Base-by-base conservation (phyloP, 208 protist genomes). In the Wallacemonas sp. region DNA sequence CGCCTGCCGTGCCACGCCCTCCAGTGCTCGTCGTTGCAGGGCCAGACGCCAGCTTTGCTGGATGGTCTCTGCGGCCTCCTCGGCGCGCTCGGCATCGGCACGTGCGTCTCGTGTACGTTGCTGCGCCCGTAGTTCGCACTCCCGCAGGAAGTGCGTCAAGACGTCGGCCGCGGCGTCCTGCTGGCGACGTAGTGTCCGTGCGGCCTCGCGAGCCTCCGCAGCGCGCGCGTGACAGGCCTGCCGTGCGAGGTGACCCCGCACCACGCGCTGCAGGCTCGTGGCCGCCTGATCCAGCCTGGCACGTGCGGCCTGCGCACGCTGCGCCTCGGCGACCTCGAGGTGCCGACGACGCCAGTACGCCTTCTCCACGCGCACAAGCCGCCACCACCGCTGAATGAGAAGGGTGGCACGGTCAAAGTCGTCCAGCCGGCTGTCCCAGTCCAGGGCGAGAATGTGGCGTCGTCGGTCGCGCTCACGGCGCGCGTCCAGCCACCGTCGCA, bases 301-400 rank as follows among this genome's bases (percentile, higher is more conserved):
- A 22, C 71, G 63, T 37, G 53, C 54, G 37, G 34, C 53, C 39
- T 62, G 57, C 19, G 17, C 42, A 0, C 32, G 57, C 19, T 34
- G 42, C 36, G 75, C 55, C 66, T 75, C 73, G 8, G 19, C 57
- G 9, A 91, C 55, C 44, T 88, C 79, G 1, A 24, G 27, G 9
- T 24, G 69, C 22, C 81, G 81, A 3, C 62, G 66, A 12, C 66
- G 76, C 85, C 85, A 92, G 68, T 92, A 89, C 37, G 71, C 71
- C 59, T 71, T 74, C 22, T 66, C 67, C 29, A 60, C 64, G 17
- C 58, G 63, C 29, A 79, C 52, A 27, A 66, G 26, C 1, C 74
- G 68, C 85, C 85, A 92, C 85, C 85, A 92, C 6, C 78, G 85
- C 73, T 85, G 66, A 63, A 92, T 53, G 22, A 83, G 45, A 6